phyloP scores from a whole-genome alignment of 2,329 filamentous ascomycete genomes.

The Venturiaceae sp. region DNA sequence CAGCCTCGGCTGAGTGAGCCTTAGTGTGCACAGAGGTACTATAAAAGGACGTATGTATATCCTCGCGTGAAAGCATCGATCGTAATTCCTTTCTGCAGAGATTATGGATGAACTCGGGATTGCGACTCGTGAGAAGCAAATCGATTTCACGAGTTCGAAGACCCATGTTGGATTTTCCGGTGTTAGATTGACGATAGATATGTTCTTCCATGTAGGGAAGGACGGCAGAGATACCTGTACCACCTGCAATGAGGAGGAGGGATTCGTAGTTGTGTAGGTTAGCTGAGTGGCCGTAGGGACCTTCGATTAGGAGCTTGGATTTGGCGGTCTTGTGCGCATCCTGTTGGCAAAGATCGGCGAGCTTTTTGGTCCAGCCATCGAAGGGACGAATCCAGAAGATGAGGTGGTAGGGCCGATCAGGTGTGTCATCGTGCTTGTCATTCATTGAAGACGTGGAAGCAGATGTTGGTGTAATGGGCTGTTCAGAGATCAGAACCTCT shows the following conservation, averaged over 20 bases:
- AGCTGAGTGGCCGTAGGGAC: conserved; percentile 36
- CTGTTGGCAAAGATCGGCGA: conserved; percentile 26
- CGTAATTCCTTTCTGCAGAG: background rate
- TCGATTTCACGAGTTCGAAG: conserved; percentile 10
- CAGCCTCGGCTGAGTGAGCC: background rate
- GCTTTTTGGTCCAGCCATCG: conserved; percentile 39
- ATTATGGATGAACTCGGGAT: background rate
- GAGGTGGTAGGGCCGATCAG: conserved; percentile 17
- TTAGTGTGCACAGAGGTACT: background rate
- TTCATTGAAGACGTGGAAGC: background rate
- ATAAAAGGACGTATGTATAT: background rate
- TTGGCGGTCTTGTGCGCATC: conserved; percentile 16
- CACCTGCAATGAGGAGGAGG: conserved; percentile 25
- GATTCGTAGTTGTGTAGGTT: conserved; percentile 31
- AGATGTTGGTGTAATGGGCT: background rate
- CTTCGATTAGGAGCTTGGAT: conserved; percentile 36
- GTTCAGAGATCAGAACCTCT: background rate
- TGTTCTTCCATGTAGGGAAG: conserved; percentile 18
- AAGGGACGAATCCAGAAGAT: conserved; percentile 42
- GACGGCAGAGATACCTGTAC: conserved; percentile 24
- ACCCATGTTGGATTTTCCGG: conserved; percentile 17
- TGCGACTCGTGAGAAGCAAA: background rate
- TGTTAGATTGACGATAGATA: conserved; percentile 6
- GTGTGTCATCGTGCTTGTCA: too few relatives aligned
- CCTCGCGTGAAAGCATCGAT: background rate